Base-by-base conservation (phyloP, 495 filamentous ascomycete genomes). In the Gamarada debralockiae region DNA sequence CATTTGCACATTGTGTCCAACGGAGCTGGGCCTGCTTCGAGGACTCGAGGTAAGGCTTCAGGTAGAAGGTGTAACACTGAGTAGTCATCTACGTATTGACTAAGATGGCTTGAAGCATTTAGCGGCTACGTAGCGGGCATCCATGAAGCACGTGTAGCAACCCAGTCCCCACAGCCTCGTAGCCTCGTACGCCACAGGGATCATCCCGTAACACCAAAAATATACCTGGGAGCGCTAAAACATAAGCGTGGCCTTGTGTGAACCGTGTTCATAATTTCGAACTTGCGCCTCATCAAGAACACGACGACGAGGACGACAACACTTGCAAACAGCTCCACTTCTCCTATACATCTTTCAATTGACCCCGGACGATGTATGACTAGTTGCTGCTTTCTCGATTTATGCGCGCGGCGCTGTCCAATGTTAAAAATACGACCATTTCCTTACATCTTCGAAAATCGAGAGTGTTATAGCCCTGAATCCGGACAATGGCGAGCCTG, bases 261-360 rank as follows among this genome's bases (percentile, higher is more conserved):
- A 60, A 60, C 41, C 57, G 57, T 60, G 57, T 60, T 60, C 57
- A 56, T 21, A 60, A 56, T n/a, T n/a, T n/a, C n/a, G n/a, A n/a
- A n/a, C n/a, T n/a, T n/a, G n/a, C n/a, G 23, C 15, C 2, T 15
- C 38, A 46, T 25, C 13, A 43, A 18, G 25, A 50, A 14, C 45
- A 56, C 47, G 33, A 50, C 45, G 36, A 25, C 44, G 38, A n/a
- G 13, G 7, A 33, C 49, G 29, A 45, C 44, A 21, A 29, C 39
- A 17, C 21, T 37, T 37, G 38, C 38, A 21, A 53, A 43, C n/a
- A 29, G 27, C 44, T 37, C 44, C 27, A 40, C 48, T 48, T 52
- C n/a, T n/a, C 48, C 52, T 54, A 18, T 51, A 31, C 40, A 38
- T 21, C 21, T 46, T 49, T 47, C 29, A 41, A 49, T 34, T 57